Conservation (phyloP, 768 basidiomycete genomes). For the Boletus bicolor region DNA sequence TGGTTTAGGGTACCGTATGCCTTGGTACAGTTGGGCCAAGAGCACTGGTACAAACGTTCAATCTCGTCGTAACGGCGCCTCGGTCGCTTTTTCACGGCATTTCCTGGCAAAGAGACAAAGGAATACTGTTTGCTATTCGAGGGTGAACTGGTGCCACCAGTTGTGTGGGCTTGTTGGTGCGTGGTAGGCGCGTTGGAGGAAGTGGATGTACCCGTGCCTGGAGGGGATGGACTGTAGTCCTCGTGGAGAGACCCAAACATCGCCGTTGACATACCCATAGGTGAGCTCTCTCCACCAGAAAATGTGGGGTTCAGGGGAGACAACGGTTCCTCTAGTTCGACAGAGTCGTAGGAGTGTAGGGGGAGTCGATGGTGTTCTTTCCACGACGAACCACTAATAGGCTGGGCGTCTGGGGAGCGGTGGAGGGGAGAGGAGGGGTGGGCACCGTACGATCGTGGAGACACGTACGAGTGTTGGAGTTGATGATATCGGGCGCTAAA, state of each 20-base stretch:
- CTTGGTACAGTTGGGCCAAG: conserved; percentile 74
- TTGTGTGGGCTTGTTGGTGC: conserved; percentile 19
- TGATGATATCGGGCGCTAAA: conserved; percentile 38
- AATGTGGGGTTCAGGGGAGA: conserved; percentile 57
- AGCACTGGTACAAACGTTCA: conserved; percentile 88
- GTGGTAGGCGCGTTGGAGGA: conserved; percentile 43
- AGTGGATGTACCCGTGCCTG: conserved; percentile 58
- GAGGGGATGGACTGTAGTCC: conserved; percentile 59
- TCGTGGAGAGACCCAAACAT: conserved; percentile 47
- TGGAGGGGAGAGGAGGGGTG: conserved; percentile 45
- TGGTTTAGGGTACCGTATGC: conserved; percentile 95
- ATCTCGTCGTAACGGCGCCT: conserved; percentile 91
- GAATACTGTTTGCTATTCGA: conserved; percentile 70
- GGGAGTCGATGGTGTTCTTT: conserved; percentile 32
- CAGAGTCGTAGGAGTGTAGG: conserved; percentile 32
- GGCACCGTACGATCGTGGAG: conserved; percentile 35
- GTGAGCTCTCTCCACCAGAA: conserved; percentile 38
- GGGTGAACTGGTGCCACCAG: conserved; percentile 29
- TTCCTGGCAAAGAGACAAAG: conserved; percentile 78
- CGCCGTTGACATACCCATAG: conserved; percentile 29
- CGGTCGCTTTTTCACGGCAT: conserved; percentile 80
- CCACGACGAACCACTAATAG: conserved; percentile 37
- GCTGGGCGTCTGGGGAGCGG: conserved; percentile 43
- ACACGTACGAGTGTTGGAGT: conserved; percentile 36
- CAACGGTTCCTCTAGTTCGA: conserved; percentile 45